A percentile compares a stretch with the other conserved stretches of the same genome.
Evolutionary conservation across 495 filamentous ascomycete genomes (phyloP).

Genomic region (Parathielavia hyrcaniae): DNA sequence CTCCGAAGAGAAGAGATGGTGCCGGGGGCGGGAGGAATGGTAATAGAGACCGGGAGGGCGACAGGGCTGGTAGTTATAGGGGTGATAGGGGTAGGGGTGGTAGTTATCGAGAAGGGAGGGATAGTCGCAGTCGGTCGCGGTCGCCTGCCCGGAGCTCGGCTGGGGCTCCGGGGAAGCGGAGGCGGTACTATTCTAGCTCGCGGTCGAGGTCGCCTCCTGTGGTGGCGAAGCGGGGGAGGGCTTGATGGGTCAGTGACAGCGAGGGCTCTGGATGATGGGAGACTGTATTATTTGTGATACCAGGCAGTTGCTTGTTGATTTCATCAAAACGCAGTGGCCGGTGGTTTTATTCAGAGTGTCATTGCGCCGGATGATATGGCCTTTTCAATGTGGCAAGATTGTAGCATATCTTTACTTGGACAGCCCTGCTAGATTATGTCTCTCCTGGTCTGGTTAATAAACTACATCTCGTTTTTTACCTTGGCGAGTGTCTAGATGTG

Average conservation of each 20-base stretch:
- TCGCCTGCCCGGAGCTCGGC: constrained; percentile 12
- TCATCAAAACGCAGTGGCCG: too few relatives aligned
- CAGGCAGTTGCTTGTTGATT: too few relatives aligned
- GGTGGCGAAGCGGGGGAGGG: constrained; percentile 23
- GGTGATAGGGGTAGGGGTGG: constrained; percentile 2
- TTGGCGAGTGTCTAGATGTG: too few relatives aligned
- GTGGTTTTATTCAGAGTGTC: too few relatives aligned
- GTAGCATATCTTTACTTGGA: too few relatives aligned
- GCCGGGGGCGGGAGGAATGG: background rate
- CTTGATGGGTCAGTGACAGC: constrained; percentile 7
- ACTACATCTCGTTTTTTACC: too few relatives aligned
- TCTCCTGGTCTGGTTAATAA: too few relatives aligned
- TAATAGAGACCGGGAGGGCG: background rate
- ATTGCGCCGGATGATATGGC: too few relatives aligned
- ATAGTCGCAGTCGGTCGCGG: constrained; percentile 14
- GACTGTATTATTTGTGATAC: too few relatives aligned
- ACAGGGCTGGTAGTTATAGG: background rate
- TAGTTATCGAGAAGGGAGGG: constrained; percentile 4
- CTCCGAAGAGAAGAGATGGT: constrained; percentile 3
- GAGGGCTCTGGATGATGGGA: too few relatives aligned
- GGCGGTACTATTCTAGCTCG: constrained; percentile 28
- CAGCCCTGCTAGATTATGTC: too few relatives aligned
- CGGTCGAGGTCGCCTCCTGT: constrained; percentile 22
- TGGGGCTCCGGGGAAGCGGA: constrained; percentile 18
- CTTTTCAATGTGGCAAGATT: too few relatives aligned